phyloP scores from a whole-genome alignment of 306 rosid species.

The Pyrus communis region DNA sequence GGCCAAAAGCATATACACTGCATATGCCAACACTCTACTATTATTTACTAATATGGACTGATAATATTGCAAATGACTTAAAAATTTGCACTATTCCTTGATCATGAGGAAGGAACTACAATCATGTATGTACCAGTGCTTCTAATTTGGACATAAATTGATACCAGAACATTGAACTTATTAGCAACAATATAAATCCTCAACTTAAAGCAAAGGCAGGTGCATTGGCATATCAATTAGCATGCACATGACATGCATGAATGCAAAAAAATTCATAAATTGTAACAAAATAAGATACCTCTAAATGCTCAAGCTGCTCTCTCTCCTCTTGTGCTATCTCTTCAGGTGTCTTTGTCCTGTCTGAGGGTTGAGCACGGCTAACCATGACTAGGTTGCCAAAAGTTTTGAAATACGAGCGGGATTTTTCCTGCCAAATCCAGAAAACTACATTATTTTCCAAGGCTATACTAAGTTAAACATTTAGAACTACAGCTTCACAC shows the following conservation, averaged over 20 bases:
- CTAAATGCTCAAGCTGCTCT: constrained; percentile 62
- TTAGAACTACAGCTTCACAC: neutral
- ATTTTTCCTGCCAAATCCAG: constrained; percentile 51
- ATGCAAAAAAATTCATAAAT: neutral
- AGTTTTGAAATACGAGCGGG: constrained; percentile 65
- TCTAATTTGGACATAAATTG: neutral
- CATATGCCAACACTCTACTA: neutral
- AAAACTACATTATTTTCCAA: too few relatives aligned
- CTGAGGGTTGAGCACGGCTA: constrained; percentile 90
- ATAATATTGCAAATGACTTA: neutral
- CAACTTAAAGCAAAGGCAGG: neutral
- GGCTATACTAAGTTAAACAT: neutral
- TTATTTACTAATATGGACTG: neutral
- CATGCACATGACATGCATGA: neutral
- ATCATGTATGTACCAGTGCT: neutral
- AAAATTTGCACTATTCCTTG: neutral
- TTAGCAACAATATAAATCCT: neutral
- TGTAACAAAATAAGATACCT: constrained; percentile 39
- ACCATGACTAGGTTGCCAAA: constrained; percentile 66
- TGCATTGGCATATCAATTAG: neutral
- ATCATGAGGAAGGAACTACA: neutral
- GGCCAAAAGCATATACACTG: neutral
- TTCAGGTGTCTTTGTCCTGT: constrained; percentile 76
- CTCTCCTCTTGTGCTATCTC: constrained; percentile 94
- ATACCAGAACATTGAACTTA: neutral